Conservation (phyloP, 73 alveolate species). For the Symbiodinium pilosum region DNA sequence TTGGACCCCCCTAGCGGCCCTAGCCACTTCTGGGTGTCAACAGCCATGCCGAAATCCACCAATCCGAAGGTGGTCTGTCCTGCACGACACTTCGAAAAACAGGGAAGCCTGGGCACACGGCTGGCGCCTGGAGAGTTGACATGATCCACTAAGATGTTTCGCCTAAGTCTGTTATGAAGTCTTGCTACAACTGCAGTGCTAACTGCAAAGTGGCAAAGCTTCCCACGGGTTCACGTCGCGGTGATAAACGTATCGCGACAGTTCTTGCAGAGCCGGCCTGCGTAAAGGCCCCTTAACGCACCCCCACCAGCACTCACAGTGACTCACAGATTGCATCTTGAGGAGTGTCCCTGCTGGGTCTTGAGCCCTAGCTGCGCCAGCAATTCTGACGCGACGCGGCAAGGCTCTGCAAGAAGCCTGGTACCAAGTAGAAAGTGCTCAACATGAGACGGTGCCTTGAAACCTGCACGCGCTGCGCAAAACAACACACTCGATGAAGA, state of each 20-base stretch:
- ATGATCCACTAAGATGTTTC: slow-evolving; percentile 43
- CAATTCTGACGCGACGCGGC: slow-evolving; percentile 75
- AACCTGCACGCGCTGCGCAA: too few species aligned
- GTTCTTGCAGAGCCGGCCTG: slow-evolving; percentile 79
- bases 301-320: not conserved
- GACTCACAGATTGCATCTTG: not conserved
- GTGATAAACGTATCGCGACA: slow-evolving; percentile 26
- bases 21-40: slow-evolving; percentile 42
- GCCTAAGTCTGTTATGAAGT: slow-evolving; percentile 14
- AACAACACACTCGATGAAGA: too few species aligned
- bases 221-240: slow-evolving; percentile 81
- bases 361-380: slow-evolving; percentile 67
- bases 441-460: too few species aligned
- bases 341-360: not conserved
- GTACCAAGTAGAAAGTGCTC: too few species aligned
- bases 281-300: not conserved
- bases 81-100: not conserved
- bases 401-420: slow-evolving; percentile 70
- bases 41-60: slow-evolving; percentile 83
- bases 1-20: slow-evolving; percentile 6
- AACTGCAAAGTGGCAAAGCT: not conserved
- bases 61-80: slow-evolving; percentile 62
- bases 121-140: slow-evolving; percentile 15
- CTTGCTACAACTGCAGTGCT: too few species aligned
- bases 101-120: not conserved